Conservation (phyloP, 2,329 filamentous ascomycete species). For the Sphaerulina musiva region DNA sequence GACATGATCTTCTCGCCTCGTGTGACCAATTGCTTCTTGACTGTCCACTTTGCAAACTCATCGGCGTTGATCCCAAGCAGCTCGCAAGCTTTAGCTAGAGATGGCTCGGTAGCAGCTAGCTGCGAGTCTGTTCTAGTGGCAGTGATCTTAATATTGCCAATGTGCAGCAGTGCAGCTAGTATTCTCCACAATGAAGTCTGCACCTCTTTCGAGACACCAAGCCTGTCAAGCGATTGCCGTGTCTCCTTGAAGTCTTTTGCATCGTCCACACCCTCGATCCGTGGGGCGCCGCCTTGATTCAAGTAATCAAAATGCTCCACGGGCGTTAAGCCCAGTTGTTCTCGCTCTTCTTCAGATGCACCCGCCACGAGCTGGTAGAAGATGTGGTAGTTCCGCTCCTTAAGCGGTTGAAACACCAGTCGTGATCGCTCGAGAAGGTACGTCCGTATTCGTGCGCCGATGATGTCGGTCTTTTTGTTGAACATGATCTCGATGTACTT, state of each 20-base stretch:
- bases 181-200: constrained; percentile 85
- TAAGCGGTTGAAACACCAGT: constrained; percentile 92
- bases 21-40: constrained; percentile 97
- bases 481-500: constrained; percentile 99
- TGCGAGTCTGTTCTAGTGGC: constrained; percentile 83
- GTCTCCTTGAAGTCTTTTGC: constrained; percentile 89
- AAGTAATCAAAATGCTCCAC: constrained; percentile 92
- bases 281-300: constrained; percentile 86
- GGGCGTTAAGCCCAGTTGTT: constrained; percentile 70
- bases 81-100: constrained; percentile 70
- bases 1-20: constrained; percentile 96
- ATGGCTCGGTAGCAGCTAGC: constrained; percentile 71
- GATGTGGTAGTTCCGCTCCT: constrained; percentile 98
- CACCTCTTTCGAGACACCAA: constrained; percentile 68
- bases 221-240: constrained; percentile 75
- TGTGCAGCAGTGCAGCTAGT: constrained; percentile 81
- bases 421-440: constrained; percentile 93
- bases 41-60: constrained; percentile 94
- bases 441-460: constrained; percentile 93
- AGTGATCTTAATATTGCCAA: constrained; percentile 94
- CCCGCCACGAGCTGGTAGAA: constrained; percentile 97
- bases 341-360: constrained; percentile 73
- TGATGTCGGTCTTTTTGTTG: constrained; percentile 88
- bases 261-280: constrained; percentile 92
- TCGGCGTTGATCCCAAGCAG: constrained; percentile 80